Evolutionary conservation across 2,329 filamentous ascomycete genomes (phyloP), one percentile per base, ranked within the genome.

Genomic region (Penicillium capsulatum): DNA sequence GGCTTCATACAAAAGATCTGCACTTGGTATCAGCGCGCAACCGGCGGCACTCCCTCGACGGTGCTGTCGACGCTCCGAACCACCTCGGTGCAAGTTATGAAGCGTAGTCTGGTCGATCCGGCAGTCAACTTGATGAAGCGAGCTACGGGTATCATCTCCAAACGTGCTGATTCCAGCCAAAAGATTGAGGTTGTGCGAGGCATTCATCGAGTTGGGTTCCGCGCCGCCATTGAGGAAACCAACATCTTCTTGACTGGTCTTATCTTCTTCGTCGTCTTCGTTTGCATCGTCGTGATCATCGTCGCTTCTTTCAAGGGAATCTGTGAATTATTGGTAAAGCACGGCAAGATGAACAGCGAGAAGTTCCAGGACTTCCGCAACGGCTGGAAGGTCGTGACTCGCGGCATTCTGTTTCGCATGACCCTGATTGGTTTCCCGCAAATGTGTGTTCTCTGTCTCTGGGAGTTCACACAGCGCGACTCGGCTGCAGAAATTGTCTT

Each of bases 11-110:
- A 97, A 70, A 74, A 74, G 33, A 86, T 95, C 58, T 86, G 87
- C 46, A 94, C 89, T 24, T 97, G 91, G 91, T 97, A 96, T 63
- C 90, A 95, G 69, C 85, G 90, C 46, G 79, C 91, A 3, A 97
- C 91, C 2, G 91, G 91, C 37, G 91, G 91, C 48, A 88, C 78
- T 1, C 86, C 91, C 0, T 82, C 87, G 3, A 85, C 80, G 11
- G 74, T 94, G 22, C 78, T 96, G 31, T 84, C 87, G 48, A 81
- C 80, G 17, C 72, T 94, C 35, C 76, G 75, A 13, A 82, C 76
- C 10, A 82, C 83, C 27, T 95, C 89, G 0, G 86, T 96, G n/a
- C 77, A 91, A 57, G 83, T 95, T 4, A 76, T 89, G 65, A 94
- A 80, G 38, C 57, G 53, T 44, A 73, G 72, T n/a, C 39, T 55